A percentile compares a stretch with the other conserved stretches of the same genome.
These are phyloP conservation scores for Grosmannia penicillata DNA, from an alignment of 2,329 filamentous ascomycete species.

Conservation along the genomic window DNA sequence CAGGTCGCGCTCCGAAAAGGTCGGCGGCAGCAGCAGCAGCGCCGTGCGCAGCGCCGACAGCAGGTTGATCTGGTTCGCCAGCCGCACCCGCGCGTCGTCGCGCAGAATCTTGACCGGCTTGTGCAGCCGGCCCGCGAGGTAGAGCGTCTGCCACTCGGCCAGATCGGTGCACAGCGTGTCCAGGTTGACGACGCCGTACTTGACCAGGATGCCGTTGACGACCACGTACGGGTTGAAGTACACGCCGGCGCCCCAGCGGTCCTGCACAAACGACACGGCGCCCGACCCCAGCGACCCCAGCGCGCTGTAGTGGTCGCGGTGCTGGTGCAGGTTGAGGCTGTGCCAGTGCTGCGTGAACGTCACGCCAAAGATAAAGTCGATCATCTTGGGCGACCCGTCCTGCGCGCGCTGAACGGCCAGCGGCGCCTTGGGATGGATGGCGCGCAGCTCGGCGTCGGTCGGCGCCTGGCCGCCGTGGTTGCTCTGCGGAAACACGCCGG, in stretches of 20 bases:
- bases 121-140: conserved; percentile 88
- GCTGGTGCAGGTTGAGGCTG: conserved; percentile 75
- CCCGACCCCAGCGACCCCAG: conserved; percentile 74
- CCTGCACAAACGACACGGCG: conserved; percentile 71
- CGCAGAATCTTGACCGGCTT: conserved; percentile 97
- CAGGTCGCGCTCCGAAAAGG: conserved; percentile 75
- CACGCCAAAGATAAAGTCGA: conserved; percentile 96
- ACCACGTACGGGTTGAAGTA: conserved; percentile 97
- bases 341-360: conserved; percentile 95
- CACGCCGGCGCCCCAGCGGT: conserved; percentile 78
- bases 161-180: conserved; percentile 79
- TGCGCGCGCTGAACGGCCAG: conserved; percentile 72
- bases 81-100: conserved; percentile 79
- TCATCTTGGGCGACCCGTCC: conserved; percentile 83
- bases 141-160: conserved; percentile 82
- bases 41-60: conserved; percentile 83
- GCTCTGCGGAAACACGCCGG: conserved; percentile 81
- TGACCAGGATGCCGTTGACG: conserved; percentile 89
- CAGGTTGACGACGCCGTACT: conserved; percentile 93
- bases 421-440: conserved; percentile 70
- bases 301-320: conserved; percentile 84
- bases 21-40: conserved; percentile 66
- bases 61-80: conserved; percentile 92
- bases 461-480: conserved; percentile 33
- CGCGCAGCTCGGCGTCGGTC: conserved; percentile 39